Percentiles rank a stretch among this genome's conserved stretches.
Evolutionary conservation across 768 basidiomycete genomes (phyloP).

Genomic region (Floccularia luteovirens): DNA sequence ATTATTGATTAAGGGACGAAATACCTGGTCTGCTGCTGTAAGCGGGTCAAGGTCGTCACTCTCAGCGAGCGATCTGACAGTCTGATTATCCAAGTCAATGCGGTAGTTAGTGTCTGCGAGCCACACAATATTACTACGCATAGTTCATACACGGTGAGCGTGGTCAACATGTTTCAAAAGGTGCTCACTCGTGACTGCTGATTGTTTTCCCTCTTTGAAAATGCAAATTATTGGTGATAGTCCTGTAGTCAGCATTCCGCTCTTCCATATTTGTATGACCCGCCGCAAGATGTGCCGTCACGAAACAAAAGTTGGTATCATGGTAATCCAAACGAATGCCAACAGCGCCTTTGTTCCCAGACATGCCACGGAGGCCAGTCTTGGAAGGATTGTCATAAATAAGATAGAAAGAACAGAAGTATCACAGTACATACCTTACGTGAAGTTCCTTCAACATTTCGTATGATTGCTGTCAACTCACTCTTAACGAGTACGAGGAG

Average conservation of each 20-base stretch:
- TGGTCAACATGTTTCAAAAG: slow-evolving; percentile 1
- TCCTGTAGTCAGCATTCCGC: slow-evolving; percentile 86
- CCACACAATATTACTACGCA: slow-evolving; percentile 83
- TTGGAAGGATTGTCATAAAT: slow-evolving; percentile 16
- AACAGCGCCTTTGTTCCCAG: slow-evolving; percentile 95
- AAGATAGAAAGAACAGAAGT: not conserved
- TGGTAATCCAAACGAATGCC: slow-evolving; percentile 89
- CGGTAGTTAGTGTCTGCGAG: slow-evolving; percentile 95
- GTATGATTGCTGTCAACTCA: slow-evolving; percentile 69
- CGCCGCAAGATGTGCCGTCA: slow-evolving; percentile 96
- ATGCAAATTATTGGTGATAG: slow-evolving; percentile 76
- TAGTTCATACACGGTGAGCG: not conserved
- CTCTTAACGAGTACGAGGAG: slow-evolving; percentile 79
- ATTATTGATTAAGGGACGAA: slow-evolving; percentile 10
- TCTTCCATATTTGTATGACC: slow-evolving; percentile 88
- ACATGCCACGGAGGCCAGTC: slow-evolving; percentile 91
- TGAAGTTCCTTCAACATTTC: slow-evolving; percentile 87
- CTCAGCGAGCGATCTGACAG: slow-evolving; percentile 60
- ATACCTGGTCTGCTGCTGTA: slow-evolving; percentile 80
- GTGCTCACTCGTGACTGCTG: slow-evolving; percentile 77
- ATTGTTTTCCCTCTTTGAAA: slow-evolving; percentile 90
- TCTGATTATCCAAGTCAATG: slow-evolving; percentile 78
- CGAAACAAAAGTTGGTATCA: slow-evolving; percentile 89
- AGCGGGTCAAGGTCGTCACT: slow-evolving; percentile 66
- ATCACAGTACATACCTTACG: slow-evolving; percentile 57